A percentile compares a stretch with the other conserved stretches of the same genome.
Conservation (phyloP, 2,329 filamentous ascomycete genomes). For the Fonsecaea pedrosoi region DNA sequence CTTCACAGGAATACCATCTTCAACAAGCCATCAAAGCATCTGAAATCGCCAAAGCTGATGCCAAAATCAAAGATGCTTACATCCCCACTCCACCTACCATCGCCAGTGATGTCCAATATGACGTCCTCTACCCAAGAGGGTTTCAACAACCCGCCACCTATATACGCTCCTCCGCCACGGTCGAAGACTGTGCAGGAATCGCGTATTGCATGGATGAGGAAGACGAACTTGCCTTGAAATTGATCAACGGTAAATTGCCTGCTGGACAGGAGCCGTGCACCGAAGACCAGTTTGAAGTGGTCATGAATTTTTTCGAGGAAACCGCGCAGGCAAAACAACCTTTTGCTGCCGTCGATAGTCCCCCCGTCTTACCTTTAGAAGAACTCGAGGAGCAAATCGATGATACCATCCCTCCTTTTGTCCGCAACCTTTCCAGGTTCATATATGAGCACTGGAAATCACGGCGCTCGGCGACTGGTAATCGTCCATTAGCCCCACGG, state of each 20-base stretch:
- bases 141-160: slow-evolving; percentile 90
- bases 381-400: slow-evolving; percentile 75
- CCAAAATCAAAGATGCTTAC: slow-evolving; percentile 67
- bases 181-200: slow-evolving; percentile 90
- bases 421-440: slow-evolving; percentile 70
- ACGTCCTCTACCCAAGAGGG: slow-evolving; percentile 78
- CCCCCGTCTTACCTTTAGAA: slow-evolving; percentile 75
- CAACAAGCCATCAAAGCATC: slow-evolving; percentile 78
- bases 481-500: slow-evolving; percentile 74
- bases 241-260: slow-evolving; percentile 79
- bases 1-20: slow-evolving; percentile 84
- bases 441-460: slow-evolving; percentile 91
- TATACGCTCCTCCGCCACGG: slow-evolving; percentile 96
- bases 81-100: slow-evolving; percentile 72
- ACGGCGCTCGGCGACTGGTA: slow-evolving; percentile 69
- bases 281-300: slow-evolving; percentile 89
- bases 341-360: slow-evolving; percentile 87
- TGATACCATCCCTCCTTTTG: slow-evolving; percentile 60
- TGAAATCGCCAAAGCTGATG: slow-evolving; percentile 60
- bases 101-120: slow-evolving; percentile 76
- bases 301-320: slow-evolving; percentile 95
- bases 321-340: slow-evolving; percentile 83
- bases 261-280: slow-evolving; percentile 68
- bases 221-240: slow-evolving; percentile 82
- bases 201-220: slow-evolving; percentile 94